phyloP scores from a whole-genome alignment of 2,329 filamentous ascomycete species.

The Sporothrix curviconia region DNA sequence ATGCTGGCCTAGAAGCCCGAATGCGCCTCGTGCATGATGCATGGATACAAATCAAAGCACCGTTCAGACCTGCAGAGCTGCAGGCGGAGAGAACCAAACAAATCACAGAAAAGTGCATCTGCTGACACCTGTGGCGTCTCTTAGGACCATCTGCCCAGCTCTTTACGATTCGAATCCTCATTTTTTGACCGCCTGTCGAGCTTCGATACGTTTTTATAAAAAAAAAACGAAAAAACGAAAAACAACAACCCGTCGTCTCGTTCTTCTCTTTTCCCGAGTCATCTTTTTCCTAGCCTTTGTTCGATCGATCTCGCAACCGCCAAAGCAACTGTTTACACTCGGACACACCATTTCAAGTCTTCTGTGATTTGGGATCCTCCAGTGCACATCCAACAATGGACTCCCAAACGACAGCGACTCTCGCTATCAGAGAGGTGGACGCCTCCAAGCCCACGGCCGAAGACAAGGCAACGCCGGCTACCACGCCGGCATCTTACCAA shows the following conservation, averaged over 20 bases:
- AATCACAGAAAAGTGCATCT: neutral
- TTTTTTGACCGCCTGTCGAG: neutral
- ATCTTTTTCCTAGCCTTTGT: no score
- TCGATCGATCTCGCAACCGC: no score
- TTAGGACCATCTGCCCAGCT: neutral
- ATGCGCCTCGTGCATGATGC: neutral
- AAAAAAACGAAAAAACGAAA: no score
- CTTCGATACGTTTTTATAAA: no score
- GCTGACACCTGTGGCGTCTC: neutral
- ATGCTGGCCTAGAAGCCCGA: neutral
- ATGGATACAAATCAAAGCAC: no score
- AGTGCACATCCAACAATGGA: slow-evolving; percentile 18
- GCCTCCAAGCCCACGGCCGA: slow-evolving; percentile 20
- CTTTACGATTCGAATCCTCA: no score
- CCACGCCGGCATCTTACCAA: slow-evolving; percentile 21
- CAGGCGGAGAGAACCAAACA: neutral
- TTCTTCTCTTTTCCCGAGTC: no score
- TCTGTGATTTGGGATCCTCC: no score
- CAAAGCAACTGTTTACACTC: no score
- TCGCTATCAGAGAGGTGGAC: slow-evolving; percentile 22
- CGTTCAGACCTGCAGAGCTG: neutral
- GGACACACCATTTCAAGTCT: no score
- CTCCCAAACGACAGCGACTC: slow-evolving; percentile 18
- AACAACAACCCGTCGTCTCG: no score
- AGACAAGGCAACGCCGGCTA: slow-evolving; percentile 20